phyloP scores from a whole-genome alignment of 2,329 filamentous ascomycete species.

The Pseudopithomyces chartarum region DNA sequence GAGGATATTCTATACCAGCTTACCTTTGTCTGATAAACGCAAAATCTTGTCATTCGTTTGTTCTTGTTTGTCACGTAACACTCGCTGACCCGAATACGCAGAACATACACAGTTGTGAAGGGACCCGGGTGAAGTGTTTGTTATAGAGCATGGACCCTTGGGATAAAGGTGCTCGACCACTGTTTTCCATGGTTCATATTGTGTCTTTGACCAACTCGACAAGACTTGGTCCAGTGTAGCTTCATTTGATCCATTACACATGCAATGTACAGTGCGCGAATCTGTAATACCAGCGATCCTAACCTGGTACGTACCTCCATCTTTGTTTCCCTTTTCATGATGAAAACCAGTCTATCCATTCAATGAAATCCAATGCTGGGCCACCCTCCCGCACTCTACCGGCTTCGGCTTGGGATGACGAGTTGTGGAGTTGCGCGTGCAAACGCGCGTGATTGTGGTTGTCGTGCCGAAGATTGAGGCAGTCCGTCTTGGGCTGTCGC shows the following conservation, averaged over 20 bases:
- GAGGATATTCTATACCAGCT: conserved; percentile 63
- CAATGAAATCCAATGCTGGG: conserved; percentile 68
- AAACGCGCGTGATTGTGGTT: conserved; percentile 62
- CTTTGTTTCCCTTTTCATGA: conserved; percentile 49
- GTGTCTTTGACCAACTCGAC: too few species aligned
- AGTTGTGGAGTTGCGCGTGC: conserved; percentile 73
- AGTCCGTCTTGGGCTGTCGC: conserved; percentile 51
- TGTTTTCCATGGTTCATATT: too few species aligned
- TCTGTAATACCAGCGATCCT: neutral
- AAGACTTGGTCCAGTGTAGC: neutral
- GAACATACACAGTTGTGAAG: neutral
- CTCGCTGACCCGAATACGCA: conserved; percentile 19
- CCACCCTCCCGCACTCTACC: conserved; percentile 75
- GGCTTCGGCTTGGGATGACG: conserved; percentile 61
- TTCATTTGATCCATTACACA: neutral
- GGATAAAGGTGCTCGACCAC: too few species aligned
- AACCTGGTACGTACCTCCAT: conserved; percentile 27
- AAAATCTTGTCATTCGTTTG: conserved; percentile 12
- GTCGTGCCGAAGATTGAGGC: conserved; percentile 48
- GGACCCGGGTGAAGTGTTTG: too few species aligned
- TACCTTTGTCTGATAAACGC: conserved; percentile 59
- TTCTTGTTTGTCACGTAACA: neutral
- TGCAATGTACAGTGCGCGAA: too few species aligned
- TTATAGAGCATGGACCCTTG: too few species aligned
- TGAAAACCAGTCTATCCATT: conserved; percentile 69